Percentiles rank a stretch among this genome's conserved stretches.
Conservation (phyloP, 805 yeast species). For the Candida nanaspora region DNA sequence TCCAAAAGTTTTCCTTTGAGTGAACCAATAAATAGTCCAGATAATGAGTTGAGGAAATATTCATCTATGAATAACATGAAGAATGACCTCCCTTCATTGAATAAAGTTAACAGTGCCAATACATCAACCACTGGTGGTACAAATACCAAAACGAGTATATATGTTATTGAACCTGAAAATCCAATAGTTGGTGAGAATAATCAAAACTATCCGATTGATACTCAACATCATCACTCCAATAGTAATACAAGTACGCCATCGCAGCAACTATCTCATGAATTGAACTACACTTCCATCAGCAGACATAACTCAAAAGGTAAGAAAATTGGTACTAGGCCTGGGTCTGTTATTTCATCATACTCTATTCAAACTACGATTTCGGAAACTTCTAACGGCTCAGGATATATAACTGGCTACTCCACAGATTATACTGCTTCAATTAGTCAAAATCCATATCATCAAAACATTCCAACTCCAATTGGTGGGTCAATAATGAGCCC, state of each 20-base stretch:
- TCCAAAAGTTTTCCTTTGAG: too few relatives aligned
- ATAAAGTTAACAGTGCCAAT: background rate
- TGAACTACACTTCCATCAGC: slow-evolving; percentile 19
- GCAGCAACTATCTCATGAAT: slow-evolving; percentile 21
- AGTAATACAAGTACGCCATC: slow-evolving; percentile 1
- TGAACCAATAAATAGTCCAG: too few relatives aligned
- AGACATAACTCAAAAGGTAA: slow-evolving; percentile 10
- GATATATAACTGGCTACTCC: slow-evolving; percentile 28
- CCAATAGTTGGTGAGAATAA: background rate
- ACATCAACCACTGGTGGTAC: slow-evolving; percentile 1
- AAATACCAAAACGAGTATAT: slow-evolving; percentile 7
- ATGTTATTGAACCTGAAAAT: slow-evolving; percentile 13
- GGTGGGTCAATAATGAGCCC: background rate
- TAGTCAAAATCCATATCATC: slow-evolving; percentile 1
- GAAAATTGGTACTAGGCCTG: slow-evolving; percentile 35
- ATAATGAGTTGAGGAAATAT: too few relatives aligned
- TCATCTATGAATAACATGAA: slow-evolving; percentile 1
- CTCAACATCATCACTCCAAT: background rate
- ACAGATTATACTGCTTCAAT: slow-evolving; percentile 17
- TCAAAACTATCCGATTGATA: background rate
- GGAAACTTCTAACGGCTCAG: slow-evolving; percentile 42
- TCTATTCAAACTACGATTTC: slow-evolving; percentile 43
- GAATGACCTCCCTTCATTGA: background rate
- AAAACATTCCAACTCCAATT: slow-evolving; percentile 1
- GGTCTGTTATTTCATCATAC: slow-evolving; percentile 44